Conservation (phyloP, 306 rosid genomes). For the Pueraria montana region DNA sequence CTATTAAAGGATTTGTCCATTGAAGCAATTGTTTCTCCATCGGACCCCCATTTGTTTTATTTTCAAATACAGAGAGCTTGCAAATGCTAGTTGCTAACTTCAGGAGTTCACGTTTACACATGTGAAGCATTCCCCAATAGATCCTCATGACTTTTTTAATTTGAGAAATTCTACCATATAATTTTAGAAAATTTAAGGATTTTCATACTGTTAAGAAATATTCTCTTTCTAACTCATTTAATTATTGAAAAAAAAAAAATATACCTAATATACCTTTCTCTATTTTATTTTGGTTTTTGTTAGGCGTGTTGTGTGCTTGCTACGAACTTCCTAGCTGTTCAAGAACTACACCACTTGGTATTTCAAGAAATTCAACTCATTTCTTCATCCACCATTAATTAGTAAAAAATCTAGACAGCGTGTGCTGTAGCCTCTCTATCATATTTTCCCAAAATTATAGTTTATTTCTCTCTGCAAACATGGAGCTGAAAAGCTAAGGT, state of each 20-base stretch:
- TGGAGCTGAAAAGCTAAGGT: background rate
- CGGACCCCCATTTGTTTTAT: constrained; percentile 1
- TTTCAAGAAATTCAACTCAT: constrained; percentile 1
- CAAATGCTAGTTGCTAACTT: background rate
- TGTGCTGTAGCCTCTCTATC: background rate
- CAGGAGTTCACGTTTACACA: constrained; percentile 1
- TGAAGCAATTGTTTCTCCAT: constrained; percentile 4
- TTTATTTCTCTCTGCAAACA: background rate
- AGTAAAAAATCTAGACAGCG: background rate
- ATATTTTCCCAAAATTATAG: background rate
- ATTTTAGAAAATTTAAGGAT: no score
- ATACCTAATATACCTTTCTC: no score
- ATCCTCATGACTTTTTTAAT: no score
- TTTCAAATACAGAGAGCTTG: background rate
- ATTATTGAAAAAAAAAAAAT: no score
- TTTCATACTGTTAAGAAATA: no score
- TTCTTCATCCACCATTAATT: background rate
- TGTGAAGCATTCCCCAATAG: constrained; percentile 12
- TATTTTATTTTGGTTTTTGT: background rate
- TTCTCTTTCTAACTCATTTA: background rate
- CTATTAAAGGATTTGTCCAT: background rate
- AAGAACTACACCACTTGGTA: constrained; percentile 4
- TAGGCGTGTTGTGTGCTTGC: background rate
- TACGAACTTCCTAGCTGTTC: background rate
- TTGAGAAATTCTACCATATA: no score